Evolutionary conservation across 441 rosid genomes (phyloP).

Genomic region (Melastoma candidum): DNA sequence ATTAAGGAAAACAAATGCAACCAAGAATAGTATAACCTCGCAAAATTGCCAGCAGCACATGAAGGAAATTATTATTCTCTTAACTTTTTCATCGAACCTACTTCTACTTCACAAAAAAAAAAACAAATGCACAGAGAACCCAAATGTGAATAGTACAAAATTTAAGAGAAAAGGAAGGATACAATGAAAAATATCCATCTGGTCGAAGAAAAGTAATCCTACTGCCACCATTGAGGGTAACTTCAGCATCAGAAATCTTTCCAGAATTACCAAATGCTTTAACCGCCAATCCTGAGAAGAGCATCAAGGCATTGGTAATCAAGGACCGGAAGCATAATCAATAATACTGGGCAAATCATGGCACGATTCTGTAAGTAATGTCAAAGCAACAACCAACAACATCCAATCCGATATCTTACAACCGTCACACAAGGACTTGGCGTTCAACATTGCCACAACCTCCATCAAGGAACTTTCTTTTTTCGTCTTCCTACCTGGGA

Average conservation of each 20-base stretch:
- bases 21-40: conserved; percentile 5
- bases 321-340: too few relatives aligned
- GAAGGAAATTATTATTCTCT: too few relatives aligned
- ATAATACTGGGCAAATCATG: too few relatives aligned
- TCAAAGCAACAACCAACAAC: too few relatives aligned
- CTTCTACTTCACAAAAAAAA: neutral
- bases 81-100: too few relatives aligned
- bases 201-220: conserved; percentile 68
- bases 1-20: conserved; percentile 40
- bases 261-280: conserved; percentile 50
- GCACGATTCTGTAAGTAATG: too few relatives aligned
- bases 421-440: too few relatives aligned
- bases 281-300: too few relatives aligned
- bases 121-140: neutral
- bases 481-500: conserved; percentile 35
- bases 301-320: too few relatives aligned
- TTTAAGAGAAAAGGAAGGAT: conserved; percentile 24
- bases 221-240: conserved; percentile 83
- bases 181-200: conserved; percentile 98
- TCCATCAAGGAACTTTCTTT: neutral
- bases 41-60: neutral
- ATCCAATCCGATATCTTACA: too few relatives aligned
- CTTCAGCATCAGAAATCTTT: conserved; percentile 63
- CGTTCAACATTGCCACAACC: too few relatives aligned
- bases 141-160: neutral